phyloP scores from a whole-genome alignment of 495 filamentous ascomycete species.

The Delitschia confertaspora region DNA sequence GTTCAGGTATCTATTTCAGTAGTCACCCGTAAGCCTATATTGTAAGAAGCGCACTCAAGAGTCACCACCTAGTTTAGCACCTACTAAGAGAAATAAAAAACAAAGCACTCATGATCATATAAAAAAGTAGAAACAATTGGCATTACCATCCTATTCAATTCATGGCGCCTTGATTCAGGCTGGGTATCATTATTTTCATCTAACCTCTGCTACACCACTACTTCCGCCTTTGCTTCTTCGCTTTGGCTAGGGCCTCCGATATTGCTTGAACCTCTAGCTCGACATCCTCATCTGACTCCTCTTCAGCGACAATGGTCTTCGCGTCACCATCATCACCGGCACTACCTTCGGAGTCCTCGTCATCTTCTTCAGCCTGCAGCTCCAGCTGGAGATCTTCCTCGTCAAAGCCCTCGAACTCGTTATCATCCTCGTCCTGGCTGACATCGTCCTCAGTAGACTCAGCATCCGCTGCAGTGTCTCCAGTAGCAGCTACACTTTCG shows the following conservation, averaged over 20 bases:
- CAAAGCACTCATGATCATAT: too few relatives aligned
- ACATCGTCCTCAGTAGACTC: conserved; percentile 28
- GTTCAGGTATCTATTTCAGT: too few relatives aligned
- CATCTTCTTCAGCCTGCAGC: conserved; percentile 15
- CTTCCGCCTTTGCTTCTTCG: too few relatives aligned
- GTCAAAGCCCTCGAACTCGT: conserved; percentile 48
- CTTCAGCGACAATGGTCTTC: conserved; percentile 1
- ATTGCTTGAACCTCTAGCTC: conserved; percentile 25
- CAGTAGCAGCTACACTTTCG: conserved; percentile 31
- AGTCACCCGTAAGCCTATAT: too few relatives aligned
- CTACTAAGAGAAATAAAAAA: too few relatives aligned
- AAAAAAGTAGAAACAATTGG: too few relatives aligned
- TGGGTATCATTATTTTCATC: too few relatives aligned
- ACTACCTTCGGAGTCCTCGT: conserved; percentile 10
- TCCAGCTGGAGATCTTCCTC: conserved; percentile 37
- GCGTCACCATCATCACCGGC: conserved; percentile 8
- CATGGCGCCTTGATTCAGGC: too few relatives aligned
- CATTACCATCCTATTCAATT: too few relatives aligned
- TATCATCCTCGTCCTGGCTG: conserved; percentile 26
- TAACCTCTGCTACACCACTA: too few relatives aligned
- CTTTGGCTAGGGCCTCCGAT: conserved; percentile 13
- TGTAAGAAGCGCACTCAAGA: too few relatives aligned
- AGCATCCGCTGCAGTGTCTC: conserved; percentile 36
- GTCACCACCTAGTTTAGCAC: too few relatives aligned
- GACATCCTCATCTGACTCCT: conserved; percentile 11